Base-by-base conservation (phyloP, 2,329 filamentous ascomycete species). In the Pseudogymnoascus sp. region DNA sequence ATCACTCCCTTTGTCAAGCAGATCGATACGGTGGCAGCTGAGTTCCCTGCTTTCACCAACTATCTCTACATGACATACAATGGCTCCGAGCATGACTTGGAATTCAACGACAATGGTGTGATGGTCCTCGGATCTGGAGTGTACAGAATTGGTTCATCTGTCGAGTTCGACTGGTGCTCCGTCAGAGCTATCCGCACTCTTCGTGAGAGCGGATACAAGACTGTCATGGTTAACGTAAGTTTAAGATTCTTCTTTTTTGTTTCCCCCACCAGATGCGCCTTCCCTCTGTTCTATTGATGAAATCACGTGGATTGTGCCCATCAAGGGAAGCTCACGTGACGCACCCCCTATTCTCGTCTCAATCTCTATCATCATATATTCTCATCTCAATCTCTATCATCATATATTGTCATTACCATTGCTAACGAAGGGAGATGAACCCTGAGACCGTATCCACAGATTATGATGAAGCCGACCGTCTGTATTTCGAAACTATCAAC, bases 151-250 rank as follows among this genome's bases (percentile, higher is more conserved):
- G 94, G 94, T 67, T 97, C 92, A 0, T 97, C 93, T 0, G 94
- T 99, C 64, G 94, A 99, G 74, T 99, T 99, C 75, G 94, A 99
- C 76, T 99, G 94, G 94, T 97, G 94, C 75, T 96, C 94, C 4
- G 94, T 99, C 28, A 84, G 93, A 64, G 91, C 94, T 5, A 95
- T 97, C 66, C 87, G 93, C 66, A 97, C 94, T 1, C 83, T 99
- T 6, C 86, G 94, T 60, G 85, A 90, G 67, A 84, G 87, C 64
- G 90, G 90, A 2, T 86, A 88, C 80, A 97, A 97, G 82, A 97
- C 94, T 0, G 87, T 97, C 71, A 97, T 97, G 93, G 87, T 96
- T 59, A 96, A 96, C 5, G 49, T 55, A 33, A 55, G 49, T 55
- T 55, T 5, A 52, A 52, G 6, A 30, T 1, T n/a, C 8, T n/a